Conservation (phyloP, 2,329 filamentous ascomycete genomes). For the Chaetomiaceae sp. region DNA sequence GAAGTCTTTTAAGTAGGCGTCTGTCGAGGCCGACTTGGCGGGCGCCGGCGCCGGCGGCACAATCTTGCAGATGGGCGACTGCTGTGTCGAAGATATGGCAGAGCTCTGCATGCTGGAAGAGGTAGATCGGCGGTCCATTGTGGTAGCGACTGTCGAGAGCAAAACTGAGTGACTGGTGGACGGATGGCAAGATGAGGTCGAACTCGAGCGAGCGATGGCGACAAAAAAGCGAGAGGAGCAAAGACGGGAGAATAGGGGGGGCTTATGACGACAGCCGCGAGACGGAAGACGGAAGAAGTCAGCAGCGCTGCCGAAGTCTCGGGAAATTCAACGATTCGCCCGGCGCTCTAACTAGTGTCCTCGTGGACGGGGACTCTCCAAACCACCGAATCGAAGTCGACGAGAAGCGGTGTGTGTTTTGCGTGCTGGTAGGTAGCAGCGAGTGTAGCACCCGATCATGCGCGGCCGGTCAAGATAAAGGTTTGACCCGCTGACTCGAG, state of each 20-base stretch:
- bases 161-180: background rate
- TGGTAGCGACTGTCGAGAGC: slow-evolving; percentile 6
- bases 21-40: slow-evolving; percentile 39
- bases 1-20: slow-evolving; percentile 70
- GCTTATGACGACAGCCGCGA: slow-evolving; percentile 6
- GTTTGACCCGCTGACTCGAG: slow-evolving; percentile 2
- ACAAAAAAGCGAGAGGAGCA: background rate
- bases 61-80: slow-evolving; percentile 27
- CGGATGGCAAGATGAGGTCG: background rate
- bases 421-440: background rate
- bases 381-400: too few species aligned
- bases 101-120: slow-evolving; percentile 27
- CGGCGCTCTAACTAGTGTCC: background rate
- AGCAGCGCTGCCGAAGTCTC: background rate
- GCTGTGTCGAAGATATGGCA: slow-evolving; percentile 26
- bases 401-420: slow-evolving; percentile 4
- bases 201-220: background rate
- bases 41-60: slow-evolving; percentile 29
- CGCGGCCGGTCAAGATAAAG: slow-evolving; percentile 14
- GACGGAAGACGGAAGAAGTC: background rate
- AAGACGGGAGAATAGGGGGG: background rate
- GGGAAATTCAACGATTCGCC: background rate
- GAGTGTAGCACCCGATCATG: slow-evolving; percentile 16
- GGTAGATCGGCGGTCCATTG: slow-evolving; percentile 32
- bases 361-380: background rate